Percentiles rank a stretch among this genome's conserved stretches.
phyloP scores from a whole-genome alignment of 495 filamentous ascomycete species.

The Lasiosphaeria hispida region DNA sequence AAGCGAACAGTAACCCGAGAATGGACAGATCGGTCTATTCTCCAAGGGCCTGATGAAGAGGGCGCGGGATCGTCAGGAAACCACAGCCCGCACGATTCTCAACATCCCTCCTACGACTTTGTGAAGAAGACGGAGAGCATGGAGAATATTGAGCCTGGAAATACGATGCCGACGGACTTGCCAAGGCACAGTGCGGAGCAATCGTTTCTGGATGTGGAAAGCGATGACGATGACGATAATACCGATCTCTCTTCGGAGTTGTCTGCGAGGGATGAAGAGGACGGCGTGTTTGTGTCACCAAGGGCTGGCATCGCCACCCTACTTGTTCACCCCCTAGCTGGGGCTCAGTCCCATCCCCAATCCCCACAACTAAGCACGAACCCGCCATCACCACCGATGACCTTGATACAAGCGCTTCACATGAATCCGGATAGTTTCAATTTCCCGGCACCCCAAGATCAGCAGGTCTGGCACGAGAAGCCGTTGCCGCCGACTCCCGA shows the following conservation, averaged over 20 bases:
- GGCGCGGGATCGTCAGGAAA: slow-evolving; percentile 25
- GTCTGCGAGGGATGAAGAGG: slow-evolving; percentile 56
- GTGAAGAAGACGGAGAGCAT: slow-evolving; percentile 47
- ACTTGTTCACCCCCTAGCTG: slow-evolving; percentile 62
- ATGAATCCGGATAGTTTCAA: slow-evolving; percentile 39
- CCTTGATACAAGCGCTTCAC: slow-evolving; percentile 59
- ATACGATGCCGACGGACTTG: slow-evolving; percentile 17
- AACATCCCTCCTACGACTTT: slow-evolving; percentile 48
- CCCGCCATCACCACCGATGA: slow-evolving; percentile 78
- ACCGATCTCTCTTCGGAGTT: slow-evolving; percentile 80
- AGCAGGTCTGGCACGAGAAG: slow-evolving; percentile 45
- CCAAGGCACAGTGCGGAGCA: slow-evolving; percentile 38
- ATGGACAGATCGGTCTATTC: slow-evolving; percentile 47
- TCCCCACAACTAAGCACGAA: slow-evolving; percentile 34
- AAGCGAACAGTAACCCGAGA: slow-evolving; percentile 35
- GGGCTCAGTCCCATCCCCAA: slow-evolving; percentile 11
- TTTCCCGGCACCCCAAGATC: slow-evolving; percentile 36
- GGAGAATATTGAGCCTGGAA: slow-evolving; percentile 32
- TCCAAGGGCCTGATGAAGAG: slow-evolving; percentile 37
- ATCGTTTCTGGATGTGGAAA: slow-evolving; percentile 66
- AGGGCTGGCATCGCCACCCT: slow-evolving; percentile 47
- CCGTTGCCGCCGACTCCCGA: slow-evolving; percentile 54
- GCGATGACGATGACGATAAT: slow-evolving; percentile 64
- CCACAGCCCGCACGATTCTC: slow-evolving; percentile 32
- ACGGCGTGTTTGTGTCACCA: slow-evolving; percentile 27